Conservation (phyloP, 495 filamentous ascomycete genomes). For the Penicillium taxi region DNA sequence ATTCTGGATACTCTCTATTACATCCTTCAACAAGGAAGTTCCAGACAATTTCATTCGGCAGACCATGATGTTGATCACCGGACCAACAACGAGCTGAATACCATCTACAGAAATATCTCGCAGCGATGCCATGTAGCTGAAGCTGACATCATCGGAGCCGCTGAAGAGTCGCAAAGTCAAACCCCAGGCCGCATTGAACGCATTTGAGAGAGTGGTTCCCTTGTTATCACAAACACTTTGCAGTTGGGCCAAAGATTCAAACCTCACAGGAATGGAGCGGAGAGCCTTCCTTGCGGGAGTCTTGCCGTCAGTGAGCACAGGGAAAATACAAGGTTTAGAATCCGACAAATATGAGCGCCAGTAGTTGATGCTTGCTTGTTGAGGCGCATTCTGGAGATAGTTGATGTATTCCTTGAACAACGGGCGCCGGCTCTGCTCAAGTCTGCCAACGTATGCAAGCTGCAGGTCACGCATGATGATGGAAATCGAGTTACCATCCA, state of each 20-base stretch:
- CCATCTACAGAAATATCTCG: conserved; percentile 40
- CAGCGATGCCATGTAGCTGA: conserved; percentile 46
- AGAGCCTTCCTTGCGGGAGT: conserved; percentile 16
- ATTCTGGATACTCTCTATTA: conserved; percentile 37
- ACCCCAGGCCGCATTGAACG: conserved; percentile 48
- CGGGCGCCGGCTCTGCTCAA: conserved; percentile 29
- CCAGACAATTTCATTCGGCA: conserved; percentile 38
- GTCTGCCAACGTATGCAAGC: conserved; percentile 37
- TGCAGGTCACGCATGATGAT: conserved; percentile 42
- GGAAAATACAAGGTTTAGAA: conserved; percentile 46
- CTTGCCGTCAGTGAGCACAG: conserved; percentile 32
- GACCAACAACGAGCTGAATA: conserved; percentile 43
- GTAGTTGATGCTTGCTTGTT: conserved; percentile 38
- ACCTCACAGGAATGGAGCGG: conserved; percentile 29
- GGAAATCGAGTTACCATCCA: conserved; percentile 44
- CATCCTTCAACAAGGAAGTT: conserved; percentile 17
- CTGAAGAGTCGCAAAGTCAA: conserved; percentile 43
- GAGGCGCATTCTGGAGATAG: conserved; percentile 33
- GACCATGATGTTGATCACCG: conserved; percentile 47
- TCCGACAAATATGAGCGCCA: conserved; percentile 46
- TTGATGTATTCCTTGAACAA: conserved; percentile 49
- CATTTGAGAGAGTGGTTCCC: conserved; percentile 44
- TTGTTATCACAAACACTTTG: conserved; percentile 39
- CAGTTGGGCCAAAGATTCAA: conserved; percentile 21
- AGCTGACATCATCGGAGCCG: conserved; percentile 44